A percentile compares a stretch with the other conserved stretches of the same genome.
These are phyloP conservation scores for Monosporozyma yasuniensis DNA, from an alignment of 805 yeast species.

Conservation along the genomic window DNA sequence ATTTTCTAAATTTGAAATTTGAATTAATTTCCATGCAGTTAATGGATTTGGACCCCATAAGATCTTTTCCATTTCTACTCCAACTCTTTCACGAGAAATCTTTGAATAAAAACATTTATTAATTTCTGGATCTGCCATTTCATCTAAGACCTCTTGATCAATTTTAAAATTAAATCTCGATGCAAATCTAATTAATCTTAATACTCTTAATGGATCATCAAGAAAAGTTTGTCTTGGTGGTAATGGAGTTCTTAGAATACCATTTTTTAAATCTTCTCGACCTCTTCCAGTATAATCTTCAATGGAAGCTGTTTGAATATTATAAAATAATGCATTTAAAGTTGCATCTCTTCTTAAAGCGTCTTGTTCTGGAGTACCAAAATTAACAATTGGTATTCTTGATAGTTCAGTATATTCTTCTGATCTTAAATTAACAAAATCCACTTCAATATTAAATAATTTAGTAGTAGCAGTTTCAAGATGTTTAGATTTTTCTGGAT, in stretches of 20 bases:
- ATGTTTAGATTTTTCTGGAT: slow-evolving; percentile 94
- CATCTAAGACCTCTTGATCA: slow-evolving; percentile 46
- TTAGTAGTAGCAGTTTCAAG: slow-evolving; percentile 93
- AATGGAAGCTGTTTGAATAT: slow-evolving; percentile 53
- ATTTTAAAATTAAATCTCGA: slow-evolving; percentile 62
- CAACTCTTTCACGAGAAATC: slow-evolving; percentile 84
- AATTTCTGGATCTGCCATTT: slow-evolving; percentile 57
- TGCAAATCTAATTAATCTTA: slow-evolving; percentile 81
- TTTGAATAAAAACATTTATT: slow-evolving; percentile 54
- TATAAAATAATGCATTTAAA: slow-evolving; percentile 83
- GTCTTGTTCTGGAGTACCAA: slow-evolving; percentile 88
- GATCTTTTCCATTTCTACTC: slow-evolving; percentile 73
- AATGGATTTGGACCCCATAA: slow-evolving; percentile 54
- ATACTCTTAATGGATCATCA: slow-evolving; percentile 89
- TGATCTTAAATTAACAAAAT: slow-evolving; percentile 83
- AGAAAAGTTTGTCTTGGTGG: slow-evolving; percentile 75
- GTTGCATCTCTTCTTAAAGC: slow-evolving; percentile 94
- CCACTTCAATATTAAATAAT: slow-evolving; percentile 75
- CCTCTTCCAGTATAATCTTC: slow-evolving; percentile 86
- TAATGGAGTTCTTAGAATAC: slow-evolving; percentile 80
- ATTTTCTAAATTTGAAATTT: slow-evolving; percentile 44
- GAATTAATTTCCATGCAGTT: slow-evolving; percentile 54
- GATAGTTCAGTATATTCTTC: slow-evolving; percentile 79
- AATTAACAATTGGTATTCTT: slow-evolving; percentile 73
- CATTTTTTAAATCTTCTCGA: slow-evolving; percentile 55